Evolutionary conservation across 2,329 filamentous ascomycete species (phyloP).

Genomic region (Penicillium fuscoglaucum): DNA sequence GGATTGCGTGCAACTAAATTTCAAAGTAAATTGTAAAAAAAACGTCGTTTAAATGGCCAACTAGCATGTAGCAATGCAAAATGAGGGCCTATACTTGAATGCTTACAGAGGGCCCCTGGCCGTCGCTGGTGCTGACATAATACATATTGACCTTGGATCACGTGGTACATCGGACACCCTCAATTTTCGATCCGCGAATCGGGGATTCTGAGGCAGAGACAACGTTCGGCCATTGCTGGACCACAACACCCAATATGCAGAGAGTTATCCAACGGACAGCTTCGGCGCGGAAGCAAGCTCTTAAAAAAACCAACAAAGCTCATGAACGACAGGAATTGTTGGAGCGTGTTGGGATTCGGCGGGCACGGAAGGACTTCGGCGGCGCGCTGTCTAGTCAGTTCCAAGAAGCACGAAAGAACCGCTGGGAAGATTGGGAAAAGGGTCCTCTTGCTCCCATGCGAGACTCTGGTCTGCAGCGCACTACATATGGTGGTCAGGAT

Average conservation of each 20-base stretch:
- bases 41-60: background rate
- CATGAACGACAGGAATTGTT: conserved; percentile 43
- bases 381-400: conserved; percentile 40
- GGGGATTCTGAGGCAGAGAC: conserved; percentile 19
- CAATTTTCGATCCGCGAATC: conserved; percentile 29
- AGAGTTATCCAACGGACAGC: conserved; percentile 67
- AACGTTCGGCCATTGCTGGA: conserved; percentile 34
- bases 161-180: conserved; percentile 23
- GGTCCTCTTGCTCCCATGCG: conserved; percentile 76
- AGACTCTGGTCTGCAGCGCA: conserved; percentile 62
- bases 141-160: conserved; percentile 7
- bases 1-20: background rate
- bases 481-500: conserved; percentile 60
- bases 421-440: conserved; percentile 74
- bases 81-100: background rate
- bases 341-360: conserved; percentile 34
- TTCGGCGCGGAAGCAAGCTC: conserved; percentile 65
- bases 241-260: conserved; percentile 58
- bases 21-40: too few species aligned
- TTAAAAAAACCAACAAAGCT: conserved; percentile 48
- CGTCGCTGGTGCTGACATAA: background rate
- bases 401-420: conserved; percentile 54
- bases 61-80: background rate
- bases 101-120: too few species aligned
- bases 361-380: conserved; percentile 33